These are phyloP conservation scores for Cucurbita ficifolia DNA, from an alignment of 306 rosid species.

Conservation along the genomic window DNA sequence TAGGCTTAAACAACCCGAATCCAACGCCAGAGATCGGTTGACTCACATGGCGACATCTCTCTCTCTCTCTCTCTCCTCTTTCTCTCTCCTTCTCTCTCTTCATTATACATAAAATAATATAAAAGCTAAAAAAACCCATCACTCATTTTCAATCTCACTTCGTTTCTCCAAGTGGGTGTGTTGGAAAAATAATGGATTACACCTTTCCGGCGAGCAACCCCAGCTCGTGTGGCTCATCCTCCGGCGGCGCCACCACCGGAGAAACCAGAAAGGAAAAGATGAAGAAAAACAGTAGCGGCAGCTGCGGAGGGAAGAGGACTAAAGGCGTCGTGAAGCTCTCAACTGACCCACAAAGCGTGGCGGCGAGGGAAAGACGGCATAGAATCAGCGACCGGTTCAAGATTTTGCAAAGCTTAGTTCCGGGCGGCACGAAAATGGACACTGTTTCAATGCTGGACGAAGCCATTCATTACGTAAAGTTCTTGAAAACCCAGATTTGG, in stretches of 20 bases:
- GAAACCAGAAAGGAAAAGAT: constrained; percentile 3
- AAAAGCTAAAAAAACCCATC: neutral
- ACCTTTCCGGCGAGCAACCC: constrained; percentile 8
- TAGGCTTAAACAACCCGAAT: constrained; percentile 49
- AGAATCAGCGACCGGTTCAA: constrained; percentile 82
- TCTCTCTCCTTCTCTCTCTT: constrained; percentile 8
- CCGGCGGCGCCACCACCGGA: constrained; percentile 12
- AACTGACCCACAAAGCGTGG: constrained; percentile 88
- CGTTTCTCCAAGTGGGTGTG: neutral
- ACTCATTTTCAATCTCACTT: neutral
- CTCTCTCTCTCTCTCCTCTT: constrained; percentile 12
- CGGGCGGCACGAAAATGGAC: constrained; percentile 84
- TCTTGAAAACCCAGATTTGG: constrained; percentile 67
- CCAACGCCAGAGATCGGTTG: constrained; percentile 73
- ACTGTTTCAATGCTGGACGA: constrained; percentile 83
- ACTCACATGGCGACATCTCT: constrained; percentile 42
- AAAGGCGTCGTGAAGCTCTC: constrained; percentile 49
- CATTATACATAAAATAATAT: neutral
- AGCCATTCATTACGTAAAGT: constrained; percentile 74
- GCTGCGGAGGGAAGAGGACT: constrained; percentile 11
- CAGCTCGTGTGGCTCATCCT: constrained; percentile 24
- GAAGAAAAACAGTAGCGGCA: neutral
- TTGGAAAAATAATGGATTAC: constrained; percentile 1
- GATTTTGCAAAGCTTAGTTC: constrained; percentile 79
- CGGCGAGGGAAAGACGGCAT: constrained; percentile 80